Evolutionary conservation across 2,329 filamentous ascomycete species (phyloP).

Genomic region (Basipetospora chlamydospora): DNA sequence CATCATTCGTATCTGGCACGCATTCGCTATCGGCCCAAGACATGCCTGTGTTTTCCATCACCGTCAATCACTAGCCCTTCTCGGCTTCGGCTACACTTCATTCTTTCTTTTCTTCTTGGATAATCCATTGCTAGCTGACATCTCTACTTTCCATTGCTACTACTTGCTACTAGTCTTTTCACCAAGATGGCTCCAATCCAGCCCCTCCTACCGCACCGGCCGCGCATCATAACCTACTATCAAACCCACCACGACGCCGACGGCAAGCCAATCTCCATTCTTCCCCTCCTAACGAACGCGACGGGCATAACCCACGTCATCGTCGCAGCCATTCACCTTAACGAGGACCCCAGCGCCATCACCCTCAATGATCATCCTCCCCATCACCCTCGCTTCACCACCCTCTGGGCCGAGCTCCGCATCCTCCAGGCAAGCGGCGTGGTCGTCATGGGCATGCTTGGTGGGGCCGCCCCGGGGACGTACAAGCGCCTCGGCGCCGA

Average conservation of each 20-base stretch:
- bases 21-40: neutral
- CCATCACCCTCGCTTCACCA: conserved; percentile 48
- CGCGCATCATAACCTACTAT: conserved; percentile 36
- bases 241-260: conserved; percentile 36
- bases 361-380: conserved; percentile 72
- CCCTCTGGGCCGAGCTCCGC: conserved; percentile 65
- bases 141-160: no score
- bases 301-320: conserved; percentile 62
- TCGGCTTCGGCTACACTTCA: no score
- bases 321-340: conserved; percentile 74
- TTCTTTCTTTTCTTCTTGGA: no score
- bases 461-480: conserved; percentile 66
- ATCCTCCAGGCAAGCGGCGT: conserved; percentile 59
- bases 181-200: no score
- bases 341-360: conserved; percentile 48
- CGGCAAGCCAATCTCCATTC: conserved; percentile 33
- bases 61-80: no score
- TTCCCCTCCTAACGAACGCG: conserved; percentile 29
- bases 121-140: no score
- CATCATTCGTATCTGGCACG: neutral
- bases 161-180: no score
- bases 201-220: conserved; percentile 17
- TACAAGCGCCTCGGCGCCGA: conserved; percentile 44
- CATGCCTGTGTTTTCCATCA: no score
- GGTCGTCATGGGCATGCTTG: conserved; percentile 74